phyloP scores from a whole-genome alignment of 2,329 filamentous ascomycete species.

The Fusarium neocosmosporiellum region DNA sequence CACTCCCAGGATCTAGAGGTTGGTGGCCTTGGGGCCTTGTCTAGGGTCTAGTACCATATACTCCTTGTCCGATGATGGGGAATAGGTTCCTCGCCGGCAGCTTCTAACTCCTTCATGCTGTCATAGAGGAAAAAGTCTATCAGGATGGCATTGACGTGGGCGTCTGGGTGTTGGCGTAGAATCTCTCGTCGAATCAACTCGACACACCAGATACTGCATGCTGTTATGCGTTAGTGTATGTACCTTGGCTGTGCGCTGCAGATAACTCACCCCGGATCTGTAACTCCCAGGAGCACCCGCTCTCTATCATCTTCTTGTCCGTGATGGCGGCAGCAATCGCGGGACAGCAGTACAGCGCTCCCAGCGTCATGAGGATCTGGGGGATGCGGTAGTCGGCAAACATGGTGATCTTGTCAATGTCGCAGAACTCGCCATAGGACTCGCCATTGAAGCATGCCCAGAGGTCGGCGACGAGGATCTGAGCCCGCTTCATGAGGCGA shows the following conservation, averaged over 20 bases:
- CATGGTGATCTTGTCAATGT: constrained; percentile 97
- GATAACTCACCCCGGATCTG: constrained; percentile 77
- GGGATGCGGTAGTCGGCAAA: constrained; percentile 98
- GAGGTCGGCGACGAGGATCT: constrained; percentile 94
- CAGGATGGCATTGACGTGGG: constrained; percentile 84
- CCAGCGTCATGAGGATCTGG: constrained; percentile 87
- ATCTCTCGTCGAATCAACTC: constrained; percentile 91
- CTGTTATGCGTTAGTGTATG: constrained; percentile 52
- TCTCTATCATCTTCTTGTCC: constrained; percentile 71
- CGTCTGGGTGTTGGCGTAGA: constrained; percentile 74
- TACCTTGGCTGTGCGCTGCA: no score
- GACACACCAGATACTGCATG: constrained; percentile 96
- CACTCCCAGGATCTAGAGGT: constrained; percentile 14
- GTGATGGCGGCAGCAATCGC: constrained; percentile 78
- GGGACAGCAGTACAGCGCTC: constrained; percentile 87
- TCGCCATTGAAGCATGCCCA: constrained; percentile 95
- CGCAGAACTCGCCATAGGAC: constrained; percentile 81
- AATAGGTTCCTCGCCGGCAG: constrained; percentile 63
- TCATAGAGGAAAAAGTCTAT: constrained; percentile 99
- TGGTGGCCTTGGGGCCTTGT: constrained; percentile 16
- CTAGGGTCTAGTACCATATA: constrained; percentile 82
- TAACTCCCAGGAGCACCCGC: constrained; percentile 82
- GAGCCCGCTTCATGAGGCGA: constrained; percentile 90
- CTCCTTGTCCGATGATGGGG: constrained; percentile 92
- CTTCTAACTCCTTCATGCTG: constrained; percentile 87